Evolutionary conservation across 352 stramenopile species (phyloP), one percentile per base, ranked within the genome.

Genomic region (Labyrinthula sp.): DNA sequence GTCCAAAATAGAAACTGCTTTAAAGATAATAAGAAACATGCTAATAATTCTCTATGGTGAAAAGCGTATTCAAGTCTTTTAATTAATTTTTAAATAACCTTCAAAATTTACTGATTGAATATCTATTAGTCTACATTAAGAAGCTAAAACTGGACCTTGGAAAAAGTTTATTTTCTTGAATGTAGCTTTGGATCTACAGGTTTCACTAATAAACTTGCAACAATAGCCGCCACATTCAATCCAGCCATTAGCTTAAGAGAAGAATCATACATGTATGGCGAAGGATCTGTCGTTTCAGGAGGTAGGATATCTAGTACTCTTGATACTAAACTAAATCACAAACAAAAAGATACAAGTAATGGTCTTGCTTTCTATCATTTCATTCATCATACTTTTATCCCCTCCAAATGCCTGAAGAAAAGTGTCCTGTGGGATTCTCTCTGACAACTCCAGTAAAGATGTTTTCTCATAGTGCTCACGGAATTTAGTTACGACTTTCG

Each of bases 181-280:
- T n/a, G n/a, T n/a, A n/a, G n/a, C n/a, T n/a, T n/a, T n/a, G n/a
- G n/a, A n/a, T n/a, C n/a, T n/a, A n/a, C n/a, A 10, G 33, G 41
- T 7, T 21, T 49, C 8, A 49, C 30, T n/a, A 47, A 9, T 14
- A 47, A 12, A 21, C 47, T 49, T 30, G 41, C 33, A 12, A 7
- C 9, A 5, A 49, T 30, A 5, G 39, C 39, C 8, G 40, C 38
- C 1, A 60, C 48, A 39, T 68, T 59, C 20, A 75, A 59, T 18
- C 61, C 65, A 4, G 61, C 64, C 17, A 61, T 55, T n/a, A 63
- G 43, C 45, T 71, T 66, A 33, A 65, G 69, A 20, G 63, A 65
- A 22, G 56, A 59, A 40, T 72, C 62, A 37, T 72, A 73, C 3
- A 75, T 47, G 43, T 60, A 65, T 0, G 67, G 63, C 21, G 63